A percentile compares a stretch with the other conserved stretches of the same genome.
Conservation (phyloP, 352 stramenopile genomes). For the Albugo candida region DNA sequence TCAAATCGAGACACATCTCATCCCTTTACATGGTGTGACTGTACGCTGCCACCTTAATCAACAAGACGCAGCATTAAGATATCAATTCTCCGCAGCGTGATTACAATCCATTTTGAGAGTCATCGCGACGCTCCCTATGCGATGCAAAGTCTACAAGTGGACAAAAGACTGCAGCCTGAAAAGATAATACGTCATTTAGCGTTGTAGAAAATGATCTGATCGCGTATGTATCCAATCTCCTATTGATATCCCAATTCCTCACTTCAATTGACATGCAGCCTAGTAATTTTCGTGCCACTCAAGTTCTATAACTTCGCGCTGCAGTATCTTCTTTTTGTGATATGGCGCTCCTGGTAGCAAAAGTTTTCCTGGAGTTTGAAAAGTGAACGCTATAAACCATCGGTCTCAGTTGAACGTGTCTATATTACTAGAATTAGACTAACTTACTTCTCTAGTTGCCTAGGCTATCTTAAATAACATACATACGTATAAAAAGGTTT, state of each 20-base stretch:
- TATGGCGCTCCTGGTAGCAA: conserved; percentile 50
- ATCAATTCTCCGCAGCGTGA: too few species aligned
- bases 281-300: conserved; percentile 63
- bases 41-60: too few species aligned
- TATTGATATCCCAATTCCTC: background rate
- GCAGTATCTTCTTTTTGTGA: conserved; percentile 78
- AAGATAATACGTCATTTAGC: conserved; percentile 64
- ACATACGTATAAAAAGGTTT: too few species aligned
- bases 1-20: too few species aligned
- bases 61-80: too few species aligned
- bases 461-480: too few species aligned
- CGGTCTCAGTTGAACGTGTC: too few species aligned
- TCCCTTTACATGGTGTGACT: too few species aligned
- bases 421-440: too few species aligned
- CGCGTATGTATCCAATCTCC: conserved; percentile 25
- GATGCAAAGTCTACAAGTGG: conserved; percentile 67
- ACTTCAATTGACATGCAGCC: background rate
- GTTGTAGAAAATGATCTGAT: conserved; percentile 38
- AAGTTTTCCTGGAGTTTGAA: conserved; percentile 74
- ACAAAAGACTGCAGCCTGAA: conserved; percentile 67
- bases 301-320: conserved; percentile 63
- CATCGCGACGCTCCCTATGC: conserved; percentile 32
- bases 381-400: conserved; percentile 18
- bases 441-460: too few species aligned
- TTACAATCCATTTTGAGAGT: too few species aligned